phyloP scores from a whole-genome alignment of 495 filamentous ascomycete species.

The Gamarada debralockiae region DNA sequence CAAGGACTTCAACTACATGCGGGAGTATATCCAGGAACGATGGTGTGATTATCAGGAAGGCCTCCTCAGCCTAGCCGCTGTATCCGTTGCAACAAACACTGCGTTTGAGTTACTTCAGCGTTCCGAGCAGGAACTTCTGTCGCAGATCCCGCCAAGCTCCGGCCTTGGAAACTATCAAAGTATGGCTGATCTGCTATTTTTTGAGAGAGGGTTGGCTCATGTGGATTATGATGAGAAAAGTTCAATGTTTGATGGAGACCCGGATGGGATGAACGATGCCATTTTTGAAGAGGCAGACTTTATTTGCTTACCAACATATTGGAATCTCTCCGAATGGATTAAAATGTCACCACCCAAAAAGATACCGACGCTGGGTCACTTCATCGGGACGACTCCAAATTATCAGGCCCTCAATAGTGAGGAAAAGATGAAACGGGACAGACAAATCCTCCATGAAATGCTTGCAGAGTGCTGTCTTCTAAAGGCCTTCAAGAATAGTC shows the following conservation, averaged over 20 bases:
- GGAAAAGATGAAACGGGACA: slow-evolving; percentile 13
- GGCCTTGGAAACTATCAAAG: slow-evolving; percentile 18
- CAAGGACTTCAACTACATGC: slow-evolving; percentile 29
- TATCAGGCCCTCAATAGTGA: slow-evolving; percentile 20
- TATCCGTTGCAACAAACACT: slow-evolving; percentile 28
- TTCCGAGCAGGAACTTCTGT: slow-evolving; percentile 26
- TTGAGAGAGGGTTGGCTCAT: slow-evolving; percentile 22
- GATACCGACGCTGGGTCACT: slow-evolving; percentile 19
- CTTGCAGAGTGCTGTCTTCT: slow-evolving; percentile 19
- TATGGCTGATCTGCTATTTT: slow-evolving; percentile 26
- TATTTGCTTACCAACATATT: slow-evolving; percentile 16
- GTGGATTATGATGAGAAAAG: slow-evolving; percentile 21
- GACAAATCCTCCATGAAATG: slow-evolving; percentile 14
- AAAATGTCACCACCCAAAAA: slow-evolving; percentile 17
- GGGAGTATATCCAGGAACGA: slow-evolving; percentile 25
- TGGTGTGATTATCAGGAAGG: slow-evolving; percentile 29
- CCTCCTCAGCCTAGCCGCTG: slow-evolving; percentile 17
- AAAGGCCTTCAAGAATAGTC: slow-evolving; percentile 22
- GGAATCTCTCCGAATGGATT: neutral
- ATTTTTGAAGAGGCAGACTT: slow-evolving; percentile 27
- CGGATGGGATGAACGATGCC: slow-evolving; percentile 15
- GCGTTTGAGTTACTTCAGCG: slow-evolving; percentile 30
- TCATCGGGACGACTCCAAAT: slow-evolving; percentile 4
- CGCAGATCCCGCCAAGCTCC: slow-evolving; percentile 10
- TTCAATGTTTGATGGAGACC: slow-evolving; percentile 10